A percentile compares a stretch with the other conserved stretches of the same genome.
Conservation (phyloP, 768 basidiomycete genomes). For the Russula compacta region DNA sequence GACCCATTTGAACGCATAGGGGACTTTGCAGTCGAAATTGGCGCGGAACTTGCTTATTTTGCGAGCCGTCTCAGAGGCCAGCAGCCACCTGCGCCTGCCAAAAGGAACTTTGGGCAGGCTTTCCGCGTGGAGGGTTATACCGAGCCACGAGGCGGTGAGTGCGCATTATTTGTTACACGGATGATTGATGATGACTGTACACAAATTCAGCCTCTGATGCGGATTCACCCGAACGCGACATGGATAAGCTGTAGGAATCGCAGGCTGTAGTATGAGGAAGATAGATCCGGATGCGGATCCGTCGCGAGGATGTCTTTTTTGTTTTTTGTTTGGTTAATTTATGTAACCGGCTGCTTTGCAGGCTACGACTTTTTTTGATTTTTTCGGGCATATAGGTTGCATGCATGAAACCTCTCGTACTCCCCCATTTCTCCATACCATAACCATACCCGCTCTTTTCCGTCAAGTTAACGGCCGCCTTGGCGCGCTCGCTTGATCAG, state of each 20-base stretch:
- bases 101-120: constrained; percentile 1
- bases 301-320: too few relatives aligned
- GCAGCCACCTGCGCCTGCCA: background rate
- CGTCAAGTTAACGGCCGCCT: too few relatives aligned
- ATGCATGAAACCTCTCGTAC: too few relatives aligned
- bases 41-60: constrained; percentile 54
- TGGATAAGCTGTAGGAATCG: background rate
- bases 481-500: too few relatives aligned
- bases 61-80: constrained; percentile 32
- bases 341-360: too few relatives aligned
- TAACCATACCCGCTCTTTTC: too few relatives aligned
- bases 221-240: background rate
- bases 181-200: constrained; percentile 13
- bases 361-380: too few relatives aligned
- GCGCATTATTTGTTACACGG: background rate
- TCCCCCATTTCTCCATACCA: too few relatives aligned
- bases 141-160: background rate
- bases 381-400: too few relatives aligned
- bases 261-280: background rate
- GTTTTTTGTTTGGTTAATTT: too few relatives aligned
- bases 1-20: constrained; percentile 29
- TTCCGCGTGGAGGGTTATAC: constrained; percentile 13
- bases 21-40: constrained; percentile 52
- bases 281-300: too few relatives aligned
- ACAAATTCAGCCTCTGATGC: background rate